Percentiles rank a stretch among this genome's conserved stretches.
These are phyloP conservation scores for Penicillium sp. DNA, from an alignment of 2,329 filamentous ascomycete genomes.

Conservation along the genomic window DNA sequence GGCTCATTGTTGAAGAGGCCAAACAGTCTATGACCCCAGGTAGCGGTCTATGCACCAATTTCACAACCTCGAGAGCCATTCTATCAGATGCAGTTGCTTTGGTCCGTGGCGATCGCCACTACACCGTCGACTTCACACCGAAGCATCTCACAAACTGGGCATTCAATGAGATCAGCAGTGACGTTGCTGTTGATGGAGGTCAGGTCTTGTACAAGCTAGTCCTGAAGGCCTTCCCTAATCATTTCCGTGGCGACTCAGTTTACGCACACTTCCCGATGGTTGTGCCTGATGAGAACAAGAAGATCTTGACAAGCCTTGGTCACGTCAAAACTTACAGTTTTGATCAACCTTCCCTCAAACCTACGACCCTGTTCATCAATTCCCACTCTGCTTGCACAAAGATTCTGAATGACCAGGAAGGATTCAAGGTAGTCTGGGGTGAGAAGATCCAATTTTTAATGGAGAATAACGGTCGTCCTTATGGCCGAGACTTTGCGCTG, in stretches of 20 bases:
- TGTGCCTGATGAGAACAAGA: conserved; percentile 48
- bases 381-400: conserved; percentile 47
- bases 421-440: conserved; percentile 51
- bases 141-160: conserved; percentile 49
- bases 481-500: conserved; percentile 50
- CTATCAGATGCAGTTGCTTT: conserved; percentile 50
- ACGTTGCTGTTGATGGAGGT: conserved; percentile 48
- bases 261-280: conserved; percentile 53
- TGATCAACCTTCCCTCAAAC: conserved; percentile 30
- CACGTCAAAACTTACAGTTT: conserved; percentile 46
- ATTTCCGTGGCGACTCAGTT: conserved; percentile 49
- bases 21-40: conserved; percentile 53
- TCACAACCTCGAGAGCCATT: conserved; percentile 44
- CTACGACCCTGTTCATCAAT: conserved; percentile 43
- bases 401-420: conserved; percentile 44
- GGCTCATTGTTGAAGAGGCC: conserved; percentile 56
- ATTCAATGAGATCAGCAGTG: conserved; percentile 44
- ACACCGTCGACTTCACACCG: conserved; percentile 47
- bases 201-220: conserved; percentile 55
- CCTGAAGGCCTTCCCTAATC: conserved; percentile 51
- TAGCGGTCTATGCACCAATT: conserved; percentile 52
- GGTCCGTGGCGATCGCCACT: conserved; percentile 49
- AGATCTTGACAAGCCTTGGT: conserved; percentile 43
- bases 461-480: conserved; percentile 37
- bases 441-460: conserved; percentile 48